Conservation (phyloP, 768 basidiomycete genomes). For the Naganishia vaughanmartiniae region DNA sequence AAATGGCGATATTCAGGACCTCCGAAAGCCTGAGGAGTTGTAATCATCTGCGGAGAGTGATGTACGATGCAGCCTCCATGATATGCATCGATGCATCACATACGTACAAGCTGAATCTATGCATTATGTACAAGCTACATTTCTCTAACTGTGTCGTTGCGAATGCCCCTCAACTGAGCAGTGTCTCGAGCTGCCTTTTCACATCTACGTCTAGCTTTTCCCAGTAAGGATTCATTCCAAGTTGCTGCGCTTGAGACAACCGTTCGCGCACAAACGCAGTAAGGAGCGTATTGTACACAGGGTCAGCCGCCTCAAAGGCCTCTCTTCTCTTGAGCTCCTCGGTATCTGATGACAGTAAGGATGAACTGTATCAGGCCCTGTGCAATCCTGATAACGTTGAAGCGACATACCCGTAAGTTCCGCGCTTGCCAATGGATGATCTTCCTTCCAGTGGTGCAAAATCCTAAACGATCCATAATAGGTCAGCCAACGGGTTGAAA, state of each 20-base stretch:
- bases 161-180: constrained; percentile 13
- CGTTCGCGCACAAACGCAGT: constrained; percentile 21
- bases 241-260: constrained; percentile 36
- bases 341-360: constrained; percentile 10
- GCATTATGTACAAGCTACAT: not conserved
- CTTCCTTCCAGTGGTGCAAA: constrained; percentile 28
- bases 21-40: no score
- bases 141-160: not conserved
- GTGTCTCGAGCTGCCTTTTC: constrained; percentile 24
- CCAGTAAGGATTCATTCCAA: constrained; percentile 48
- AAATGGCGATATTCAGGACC: constrained; percentile 52
- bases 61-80: not conserved
- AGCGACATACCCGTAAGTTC: constrained; percentile 10
- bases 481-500: not conserved
- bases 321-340: constrained; percentile 26
- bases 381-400: not conserved
- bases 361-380: not conserved
- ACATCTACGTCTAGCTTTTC: constrained; percentile 42
- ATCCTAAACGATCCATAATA: constrained; percentile 10
- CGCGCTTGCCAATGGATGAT: constrained; percentile 16
- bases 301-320: constrained; percentile 20
- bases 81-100: not conserved
- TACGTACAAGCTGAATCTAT: not conserved
- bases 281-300: constrained; percentile 21
- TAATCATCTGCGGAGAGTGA: no score